Evolutionary conservation across 2,329 filamentous ascomycete genomes (phyloP).

Genomic region (Xylaria polymorpha): DNA sequence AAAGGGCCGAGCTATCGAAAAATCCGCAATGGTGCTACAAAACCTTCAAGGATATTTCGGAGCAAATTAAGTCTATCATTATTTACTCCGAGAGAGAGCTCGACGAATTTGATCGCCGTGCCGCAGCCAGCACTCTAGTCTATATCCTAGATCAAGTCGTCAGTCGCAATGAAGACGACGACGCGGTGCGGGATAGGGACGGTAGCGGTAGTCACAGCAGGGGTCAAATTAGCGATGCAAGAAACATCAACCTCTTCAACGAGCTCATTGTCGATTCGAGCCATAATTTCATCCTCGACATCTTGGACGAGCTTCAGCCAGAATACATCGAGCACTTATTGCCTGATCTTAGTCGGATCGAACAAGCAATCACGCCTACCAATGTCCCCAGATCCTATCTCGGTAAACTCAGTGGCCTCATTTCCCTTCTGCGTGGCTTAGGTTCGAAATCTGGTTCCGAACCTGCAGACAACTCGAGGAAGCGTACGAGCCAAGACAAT

Average conservation of each 20-base stretch:
- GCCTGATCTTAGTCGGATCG: constrained; percentile 51
- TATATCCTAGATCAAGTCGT: constrained; percentile 61
- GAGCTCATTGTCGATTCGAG: constrained; percentile 29
- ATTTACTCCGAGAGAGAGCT: constrained; percentile 55
- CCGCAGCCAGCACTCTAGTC: constrained; percentile 61
- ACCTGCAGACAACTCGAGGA: constrained; percentile 33
- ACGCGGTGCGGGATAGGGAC: not conserved
- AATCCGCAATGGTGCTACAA: constrained; percentile 62
- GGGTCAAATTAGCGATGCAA: not conserved
- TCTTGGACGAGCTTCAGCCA: constrained; percentile 50
- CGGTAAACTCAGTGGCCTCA: constrained; percentile 48
- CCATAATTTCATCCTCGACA: constrained; percentile 57
- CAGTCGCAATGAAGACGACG: constrained; percentile 53
- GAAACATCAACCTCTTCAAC: constrained; percentile 41
- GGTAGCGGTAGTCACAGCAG: not conserved
- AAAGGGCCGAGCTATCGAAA: constrained; percentile 45
- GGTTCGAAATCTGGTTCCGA: constrained; percentile 27
- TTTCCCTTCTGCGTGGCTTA: constrained; percentile 45
- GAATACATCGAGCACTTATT: constrained; percentile 40
- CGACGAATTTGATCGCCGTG: constrained; percentile 53
- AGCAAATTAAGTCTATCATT: constrained; percentile 58
- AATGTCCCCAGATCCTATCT: constrained; percentile 48
- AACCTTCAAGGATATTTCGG: constrained; percentile 58
- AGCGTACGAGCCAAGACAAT: constrained; percentile 42
- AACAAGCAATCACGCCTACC: constrained; percentile 44